Evolutionary conservation across 345 rosid species (phyloP), one percentile per base, ranked within the genome.

Genomic region (Eucalyptus virginea): DNA sequence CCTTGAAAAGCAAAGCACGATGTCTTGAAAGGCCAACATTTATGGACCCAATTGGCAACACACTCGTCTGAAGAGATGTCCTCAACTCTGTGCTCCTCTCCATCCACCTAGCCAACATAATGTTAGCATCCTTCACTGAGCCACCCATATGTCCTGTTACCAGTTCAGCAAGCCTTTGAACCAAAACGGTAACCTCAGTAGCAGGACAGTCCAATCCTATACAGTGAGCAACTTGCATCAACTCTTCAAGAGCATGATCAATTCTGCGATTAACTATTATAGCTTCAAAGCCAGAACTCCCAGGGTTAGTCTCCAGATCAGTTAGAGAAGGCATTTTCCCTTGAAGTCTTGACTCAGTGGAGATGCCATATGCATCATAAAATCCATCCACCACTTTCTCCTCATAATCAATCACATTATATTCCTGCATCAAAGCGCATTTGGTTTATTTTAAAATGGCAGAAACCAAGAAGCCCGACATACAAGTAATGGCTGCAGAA

Each of bases 1-100:
- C 99, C 99, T 98, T 98, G 93, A 98, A 98, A 94, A 98, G 99
- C 91, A 98, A 94, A 90, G 99, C 98, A 89, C 99, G 99, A 88
- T 98, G 99, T 86, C 99, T 94, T 58, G 99, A 96, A 65, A 98
- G 91, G 87, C 99, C 99, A 89, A 95, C 94, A 92, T 94, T 91
- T 90, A 98, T 91, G 90, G 98, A 95, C 49, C 99, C 99, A 92
- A 98, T 94, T 81, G 99, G 99, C 92, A 98, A 92, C 81, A 96
- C 94, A 90, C 96, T 94, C 44, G 99, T 94, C 18, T 95, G 96
- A 86, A 95, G 94, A 86, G 97, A 94, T 52, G 95, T 94, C 94
- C 97, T 96, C 90, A 96, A 94, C 92, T 96, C 98, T 17, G 92
- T 93, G 93, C 95, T 96, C 91, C 94, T 96, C 86, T 97, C 99